Evolutionary conservation across 2,329 filamentous ascomycete genomes (phyloP).

Genomic region (Teratosphaeria pseudoeucalypti): DNA sequence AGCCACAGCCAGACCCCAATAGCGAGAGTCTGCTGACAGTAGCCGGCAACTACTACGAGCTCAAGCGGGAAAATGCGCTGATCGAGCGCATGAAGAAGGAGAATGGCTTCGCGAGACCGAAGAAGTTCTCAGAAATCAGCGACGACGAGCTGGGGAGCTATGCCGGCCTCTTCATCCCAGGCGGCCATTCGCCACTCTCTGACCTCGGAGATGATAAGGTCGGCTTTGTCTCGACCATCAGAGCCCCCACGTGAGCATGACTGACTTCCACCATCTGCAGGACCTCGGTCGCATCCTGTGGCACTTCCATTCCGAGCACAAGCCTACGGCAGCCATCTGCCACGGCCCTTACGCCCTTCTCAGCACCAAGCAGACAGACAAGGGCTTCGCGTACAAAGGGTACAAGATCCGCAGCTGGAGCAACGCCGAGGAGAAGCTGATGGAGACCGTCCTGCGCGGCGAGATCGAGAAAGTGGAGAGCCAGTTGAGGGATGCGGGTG

Average conservation of each 20-base stretch:
- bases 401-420: slow-evolving; percentile 38
- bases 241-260: not conserved
- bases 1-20: slow-evolving; percentile 33
- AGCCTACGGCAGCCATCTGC: slow-evolving; percentile 38
- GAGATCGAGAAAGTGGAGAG: slow-evolving; percentile 36
- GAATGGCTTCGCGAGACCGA: slow-evolving; percentile 32
- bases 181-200: slow-evolving; percentile 35
- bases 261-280: not conserved
- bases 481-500: slow-evolving; percentile 29
- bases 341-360: slow-evolving; percentile 38
- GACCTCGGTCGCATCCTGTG: slow-evolving; percentile 34
- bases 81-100: slow-evolving; percentile 37
- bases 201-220: slow-evolving; percentile 31
- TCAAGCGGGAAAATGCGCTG: slow-evolving; percentile 30
- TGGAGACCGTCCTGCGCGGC: slow-evolving; percentile 35
- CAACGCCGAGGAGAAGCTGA: slow-evolving; percentile 36
- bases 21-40: slow-evolving; percentile 34
- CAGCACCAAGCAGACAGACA: slow-evolving; percentile 29
- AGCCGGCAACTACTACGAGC: slow-evolving; percentile 38
- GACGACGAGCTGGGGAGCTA: slow-evolving; percentile 32
- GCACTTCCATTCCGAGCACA: slow-evolving; percentile 31
- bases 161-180: slow-evolving; percentile 35
- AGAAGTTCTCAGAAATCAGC: slow-evolving; percentile 29
- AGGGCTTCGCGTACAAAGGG: slow-evolving; percentile 35
- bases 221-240: not conserved